Evolutionary conservation across 1,284 basidiomycete genomes (phyloP), one percentile per base, ranked within the genome.

Genomic region (Cryptococcus sp.): DNA sequence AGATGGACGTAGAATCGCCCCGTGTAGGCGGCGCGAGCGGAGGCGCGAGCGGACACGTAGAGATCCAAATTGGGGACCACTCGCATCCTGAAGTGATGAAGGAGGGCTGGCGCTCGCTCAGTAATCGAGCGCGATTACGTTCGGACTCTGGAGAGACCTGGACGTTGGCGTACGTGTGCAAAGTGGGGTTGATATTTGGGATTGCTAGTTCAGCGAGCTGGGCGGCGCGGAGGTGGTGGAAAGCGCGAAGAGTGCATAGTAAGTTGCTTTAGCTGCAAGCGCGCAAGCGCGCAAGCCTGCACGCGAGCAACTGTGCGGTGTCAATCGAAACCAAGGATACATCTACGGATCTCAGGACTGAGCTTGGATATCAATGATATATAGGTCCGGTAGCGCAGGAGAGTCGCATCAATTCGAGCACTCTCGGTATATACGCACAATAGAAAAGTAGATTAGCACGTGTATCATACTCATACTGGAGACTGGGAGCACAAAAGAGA

Each of bases 191-290:
- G 42, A 39, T 59, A 11, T 47, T 56, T 35, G 47, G 54, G 38
- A 57, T 53, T 13, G 20, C 59, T 13, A 47, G 20, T 8, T 13
- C 44, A 11, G 38, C 27, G 5, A n/a, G 23, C 22, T 62, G 57
- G 57, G 22, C 19, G 17, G 52, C 44, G n/a, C 52, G 45, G 40
- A 41, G 49, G 10, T 59, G 57, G 61, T 62, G 57, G 61, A 54
- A 15, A 46, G 40, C 41, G 25, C 53, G 61, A 22, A 62, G 52
- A 22, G 40, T 54, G 25, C 61, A 62, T 57, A 39, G 48, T 19
- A 62, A 62, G 45, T 38, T 62, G 42, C 16, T 45, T 2, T 45
- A 13, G 13, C 41, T 4, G 41, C 6, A 13, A 11, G 42, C n/a
- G 42, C 6, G 31, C 7, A 2, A 35, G 31, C 13, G 31, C 8